Conservation (phyloP, 768 basidiomycete genomes). For the Grammothele lineata region DNA sequence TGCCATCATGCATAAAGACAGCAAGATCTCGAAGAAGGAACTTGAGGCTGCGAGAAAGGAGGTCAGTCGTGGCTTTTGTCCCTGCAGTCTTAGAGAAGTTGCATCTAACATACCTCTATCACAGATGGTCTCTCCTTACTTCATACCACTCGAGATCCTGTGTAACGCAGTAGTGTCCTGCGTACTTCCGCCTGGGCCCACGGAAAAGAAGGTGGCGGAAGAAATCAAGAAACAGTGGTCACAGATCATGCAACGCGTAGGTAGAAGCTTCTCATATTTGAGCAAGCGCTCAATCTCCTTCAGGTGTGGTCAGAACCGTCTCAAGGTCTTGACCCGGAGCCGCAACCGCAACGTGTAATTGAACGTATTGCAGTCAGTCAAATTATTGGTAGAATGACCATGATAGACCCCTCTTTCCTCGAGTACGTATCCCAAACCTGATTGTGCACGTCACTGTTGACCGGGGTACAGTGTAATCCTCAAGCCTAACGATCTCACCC, state of each 20-base stretch:
- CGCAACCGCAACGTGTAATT: neutral
- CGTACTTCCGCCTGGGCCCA: neutral
- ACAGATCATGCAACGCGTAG: neutral
- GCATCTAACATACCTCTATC: neutral
- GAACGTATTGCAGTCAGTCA: conserved; percentile 6
- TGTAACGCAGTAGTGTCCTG: neutral
- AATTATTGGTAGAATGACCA: neutral
- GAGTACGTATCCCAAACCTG: neutral
- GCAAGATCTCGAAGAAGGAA: too few species aligned
- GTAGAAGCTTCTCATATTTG: neutral
- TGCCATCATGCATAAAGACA: too few species aligned
- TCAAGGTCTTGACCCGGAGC: neutral
- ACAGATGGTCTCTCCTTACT: neutral
- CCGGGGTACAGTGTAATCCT: conserved; percentile 3
- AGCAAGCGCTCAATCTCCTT: neutral
- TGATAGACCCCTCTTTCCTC: conserved; percentile 9
- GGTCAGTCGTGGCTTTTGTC: too few species aligned
- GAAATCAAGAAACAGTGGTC: neutral
- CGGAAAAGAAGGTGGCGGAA: neutral
- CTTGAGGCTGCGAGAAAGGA: too few species aligned
- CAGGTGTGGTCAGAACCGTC: conserved; percentile 8
- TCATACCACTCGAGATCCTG: neutral
- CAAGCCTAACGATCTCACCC: conserved; percentile 7
- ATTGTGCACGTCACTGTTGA: too few species aligned
- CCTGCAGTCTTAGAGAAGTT: too few species aligned